These are phyloP conservation scores for Epichloe coenophiala DNA, from an alignment of 2,329 filamentous ascomycete species.

Conservation along the genomic window DNA sequence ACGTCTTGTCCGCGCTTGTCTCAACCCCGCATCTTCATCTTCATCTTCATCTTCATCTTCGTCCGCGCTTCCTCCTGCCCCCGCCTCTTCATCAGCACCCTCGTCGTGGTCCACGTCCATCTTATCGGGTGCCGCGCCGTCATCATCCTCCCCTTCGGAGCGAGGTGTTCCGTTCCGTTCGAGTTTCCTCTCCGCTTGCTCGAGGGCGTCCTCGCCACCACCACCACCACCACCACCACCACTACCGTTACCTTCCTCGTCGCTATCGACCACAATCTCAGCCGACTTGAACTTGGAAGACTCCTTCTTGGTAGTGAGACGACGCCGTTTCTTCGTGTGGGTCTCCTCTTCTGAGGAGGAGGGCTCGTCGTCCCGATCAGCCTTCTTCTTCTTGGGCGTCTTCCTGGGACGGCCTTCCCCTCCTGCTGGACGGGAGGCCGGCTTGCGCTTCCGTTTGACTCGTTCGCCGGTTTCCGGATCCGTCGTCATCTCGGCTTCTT, in stretches of 20 bases:
- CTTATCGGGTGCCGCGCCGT: slow-evolving; percentile 24
- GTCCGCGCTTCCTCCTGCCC: slow-evolving; percentile 12
- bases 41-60: slow-evolving; percentile 21
- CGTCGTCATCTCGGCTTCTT: slow-evolving; percentile 65
- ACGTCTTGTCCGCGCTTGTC: slow-evolving; percentile 33
- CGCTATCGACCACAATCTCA: slow-evolving; percentile 69
- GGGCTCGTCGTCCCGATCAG: slow-evolving; percentile 24
- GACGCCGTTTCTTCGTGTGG: slow-evolving; percentile 49
- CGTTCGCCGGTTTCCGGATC: slow-evolving; percentile 73
- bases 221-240: slow-evolving; percentile 3
- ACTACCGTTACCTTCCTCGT: slow-evolving; percentile 33
- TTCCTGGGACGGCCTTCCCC: slow-evolving; percentile 31
- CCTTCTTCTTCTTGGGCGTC: slow-evolving; percentile 41
- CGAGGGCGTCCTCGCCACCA: slow-evolving; percentile 27
- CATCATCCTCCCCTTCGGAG: slow-evolving; percentile 25
- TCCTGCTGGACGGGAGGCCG: slow-evolving; percentile 23
- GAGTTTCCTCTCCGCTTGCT: slow-evolving; percentile 30
- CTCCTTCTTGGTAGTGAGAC: slow-evolving; percentile 37
- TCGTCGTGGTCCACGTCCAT: slow-evolving; percentile 39
- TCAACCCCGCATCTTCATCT: slow-evolving; percentile 28
- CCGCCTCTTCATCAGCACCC: slow-evolving; percentile 2
- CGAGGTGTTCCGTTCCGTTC: slow-evolving; percentile 22
- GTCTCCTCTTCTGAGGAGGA: slow-evolving; percentile 30
- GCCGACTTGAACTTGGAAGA: slow-evolving; percentile 67
- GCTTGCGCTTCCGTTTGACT: slow-evolving; percentile 63